phyloP scores from a whole-genome alignment of 441 rosid species.

The Isatis lusitanica region DNA sequence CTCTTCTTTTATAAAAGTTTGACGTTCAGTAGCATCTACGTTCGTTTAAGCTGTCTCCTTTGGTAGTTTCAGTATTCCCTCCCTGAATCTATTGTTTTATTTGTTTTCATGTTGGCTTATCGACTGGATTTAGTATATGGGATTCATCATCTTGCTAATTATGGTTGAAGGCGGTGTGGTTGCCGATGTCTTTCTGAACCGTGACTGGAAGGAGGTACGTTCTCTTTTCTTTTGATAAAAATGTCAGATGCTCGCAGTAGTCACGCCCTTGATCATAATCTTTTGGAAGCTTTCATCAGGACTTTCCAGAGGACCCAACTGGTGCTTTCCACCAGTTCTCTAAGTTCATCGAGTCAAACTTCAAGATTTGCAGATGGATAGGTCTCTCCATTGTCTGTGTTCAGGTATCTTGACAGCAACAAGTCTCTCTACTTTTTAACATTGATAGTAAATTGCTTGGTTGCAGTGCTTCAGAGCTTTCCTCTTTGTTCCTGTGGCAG shows the following conservation, averaged over 20 bases:
- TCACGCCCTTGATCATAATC: slow-evolving; percentile 10
- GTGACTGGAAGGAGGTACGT: slow-evolving; percentile 77
- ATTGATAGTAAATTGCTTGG: neutral
- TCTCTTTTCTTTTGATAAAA: neutral
- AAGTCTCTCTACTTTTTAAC: neutral
- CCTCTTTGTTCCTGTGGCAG: slow-evolving; percentile 39
- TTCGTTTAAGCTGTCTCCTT: neutral
- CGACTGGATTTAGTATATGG: slow-evolving; percentile 61
- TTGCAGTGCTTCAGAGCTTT: neutral
- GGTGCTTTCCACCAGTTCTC: slow-evolving; percentile 65
- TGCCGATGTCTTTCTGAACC: slow-evolving; percentile 72
- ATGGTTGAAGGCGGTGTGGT: slow-evolving; percentile 81
- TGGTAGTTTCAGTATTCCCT: neutral
- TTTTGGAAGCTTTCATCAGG: slow-evolving; percentile 46
- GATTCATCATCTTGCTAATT: slow-evolving; percentile 60
- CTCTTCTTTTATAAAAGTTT: neutral
- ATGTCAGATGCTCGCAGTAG: neutral
- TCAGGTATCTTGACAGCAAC: slow-evolving; percentile 48
- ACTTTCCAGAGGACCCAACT: slow-evolving; percentile 80
- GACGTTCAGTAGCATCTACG: neutral
- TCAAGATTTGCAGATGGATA: slow-evolving; percentile 78
- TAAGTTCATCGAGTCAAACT: slow-evolving; percentile 64
- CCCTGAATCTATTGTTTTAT: neutral
- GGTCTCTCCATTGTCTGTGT: slow-evolving; percentile 68
- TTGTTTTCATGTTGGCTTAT: neutral